Evolutionary conservation across 495 filamentous ascomycete genomes (phyloP).

Genomic region (Podospora fimiseda): DNA sequence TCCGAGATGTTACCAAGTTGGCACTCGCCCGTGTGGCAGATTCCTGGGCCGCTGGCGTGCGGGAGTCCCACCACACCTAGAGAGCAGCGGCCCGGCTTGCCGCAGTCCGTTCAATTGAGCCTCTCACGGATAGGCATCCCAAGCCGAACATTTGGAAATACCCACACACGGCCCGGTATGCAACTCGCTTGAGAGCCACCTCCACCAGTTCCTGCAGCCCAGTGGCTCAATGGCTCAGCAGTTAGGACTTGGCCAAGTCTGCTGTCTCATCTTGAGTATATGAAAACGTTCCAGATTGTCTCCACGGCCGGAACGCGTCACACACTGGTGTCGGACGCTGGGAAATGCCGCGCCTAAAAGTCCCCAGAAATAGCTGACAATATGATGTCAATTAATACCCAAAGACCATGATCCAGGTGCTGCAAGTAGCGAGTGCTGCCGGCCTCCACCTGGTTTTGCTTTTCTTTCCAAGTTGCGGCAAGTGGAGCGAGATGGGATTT

Average conservation of each 20-base stretch:
- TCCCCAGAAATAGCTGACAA: conserved; percentile 25
- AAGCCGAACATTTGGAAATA: conserved; percentile 8
- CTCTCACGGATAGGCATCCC: conserved; percentile 12
- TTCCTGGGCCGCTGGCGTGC: conserved; percentile 11
- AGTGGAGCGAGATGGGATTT: conserved; percentile 10
- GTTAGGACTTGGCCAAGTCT: conserved; percentile 6
- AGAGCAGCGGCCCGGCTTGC: conserved; percentile 27
- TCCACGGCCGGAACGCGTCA: conserved; percentile 16
- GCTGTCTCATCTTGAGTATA: conserved; percentile 20
- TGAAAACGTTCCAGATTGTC: conserved; percentile 7
- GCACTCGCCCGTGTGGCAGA: background rate
- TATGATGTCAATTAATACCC: conserved; percentile 28
- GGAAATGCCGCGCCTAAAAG: conserved; percentile 26
- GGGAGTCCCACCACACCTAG: conserved; percentile 17
- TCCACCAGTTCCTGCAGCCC: conserved; percentile 27
- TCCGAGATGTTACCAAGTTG: background rate
- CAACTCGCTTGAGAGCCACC: conserved; percentile 28
- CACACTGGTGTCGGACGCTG: conserved; percentile 25
- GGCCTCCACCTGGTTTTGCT: conserved; percentile 18
- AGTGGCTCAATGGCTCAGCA: conserved; percentile 5
- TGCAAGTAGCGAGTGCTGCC: conserved; percentile 17
- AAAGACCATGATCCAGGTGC: conserved; percentile 19
- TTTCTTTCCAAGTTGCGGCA: conserved; percentile 10
- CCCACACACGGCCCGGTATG: conserved; percentile 15
- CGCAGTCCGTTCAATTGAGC: conserved; percentile 15